Percentiles rank a stretch among this genome's conserved stretches.
Evolutionary conservation across 257 asterid genomes (phyloP).

Genomic region (Striga asiatica): DNA sequence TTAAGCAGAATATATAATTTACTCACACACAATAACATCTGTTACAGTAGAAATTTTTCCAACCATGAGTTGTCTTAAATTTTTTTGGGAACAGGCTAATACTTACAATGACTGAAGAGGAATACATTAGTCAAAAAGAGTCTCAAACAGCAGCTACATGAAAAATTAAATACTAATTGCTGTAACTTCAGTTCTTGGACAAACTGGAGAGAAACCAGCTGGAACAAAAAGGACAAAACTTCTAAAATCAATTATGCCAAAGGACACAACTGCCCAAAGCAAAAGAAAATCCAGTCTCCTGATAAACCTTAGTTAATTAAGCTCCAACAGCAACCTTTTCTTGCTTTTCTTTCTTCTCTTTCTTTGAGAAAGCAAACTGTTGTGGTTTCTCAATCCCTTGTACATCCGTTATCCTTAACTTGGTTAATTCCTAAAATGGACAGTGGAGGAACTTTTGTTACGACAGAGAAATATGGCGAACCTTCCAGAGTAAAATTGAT

Average conservation of each 20-base stretch:
- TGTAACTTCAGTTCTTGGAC: slow-evolving; percentile 13
- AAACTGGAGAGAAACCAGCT: too few species aligned
- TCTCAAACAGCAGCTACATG: slow-evolving; percentile 9
- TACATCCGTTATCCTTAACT: slow-evolving; percentile 76
- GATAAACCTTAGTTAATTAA: slow-evolving; percentile 17
- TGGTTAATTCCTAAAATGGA: slow-evolving; percentile 66
- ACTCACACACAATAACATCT: too few species aligned
- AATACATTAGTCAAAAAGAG: too few species aligned
- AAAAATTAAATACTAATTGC: not conserved
- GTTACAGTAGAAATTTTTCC: too few species aligned
- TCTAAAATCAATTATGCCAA: too few species aligned
- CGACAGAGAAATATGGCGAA: not conserved
- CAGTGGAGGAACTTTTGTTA: too few species aligned
- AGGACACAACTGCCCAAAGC: not conserved
- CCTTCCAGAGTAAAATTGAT: not conserved
- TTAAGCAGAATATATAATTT: too few species aligned
- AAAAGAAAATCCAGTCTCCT: not conserved
- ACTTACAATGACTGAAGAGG: too few species aligned
- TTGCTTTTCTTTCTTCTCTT: slow-evolving; percentile 40
- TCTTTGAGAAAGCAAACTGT: slow-evolving; percentile 21
- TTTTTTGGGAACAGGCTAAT: too few species aligned
- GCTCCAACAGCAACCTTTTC: slow-evolving; percentile 40
- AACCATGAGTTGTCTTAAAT: too few species aligned
- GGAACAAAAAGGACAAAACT: too few species aligned
- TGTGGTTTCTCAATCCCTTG: slow-evolving; percentile 69